A percentile compares a stretch with the other conserved stretches of the same genome.
These are phyloP conservation scores for Leishmania amazonensis DNA, from an alignment of 208 protist species.

Conservation along the genomic window DNA sequence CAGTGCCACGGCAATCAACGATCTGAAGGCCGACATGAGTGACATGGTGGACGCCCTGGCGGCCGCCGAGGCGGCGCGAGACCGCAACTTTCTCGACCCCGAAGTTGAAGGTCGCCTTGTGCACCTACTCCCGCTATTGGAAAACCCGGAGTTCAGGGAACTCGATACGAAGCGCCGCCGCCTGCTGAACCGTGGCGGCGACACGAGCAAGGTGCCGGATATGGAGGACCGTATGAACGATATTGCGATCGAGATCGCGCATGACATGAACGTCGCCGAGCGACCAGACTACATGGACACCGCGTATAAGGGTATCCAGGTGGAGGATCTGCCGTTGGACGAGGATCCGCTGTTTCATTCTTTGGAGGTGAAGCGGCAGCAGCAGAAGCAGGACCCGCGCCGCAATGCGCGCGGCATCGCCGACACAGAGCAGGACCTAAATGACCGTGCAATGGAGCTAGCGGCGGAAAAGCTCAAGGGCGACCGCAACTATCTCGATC, in stretches of 20 bases:
- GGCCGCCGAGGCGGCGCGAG: constrained; percentile 38
- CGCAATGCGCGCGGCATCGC: constrained; percentile 55
- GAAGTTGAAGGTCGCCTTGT: constrained; percentile 61
- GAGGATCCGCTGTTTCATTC: constrained; percentile 56
- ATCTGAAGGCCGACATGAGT: constrained; percentile 51
- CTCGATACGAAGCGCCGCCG: constrained; percentile 66
- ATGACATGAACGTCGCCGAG: constrained; percentile 66
- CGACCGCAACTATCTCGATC: constrained; percentile 70
- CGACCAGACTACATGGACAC: constrained; percentile 60
- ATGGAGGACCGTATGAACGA: constrained; percentile 78
- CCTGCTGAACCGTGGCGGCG: constrained; percentile 34
- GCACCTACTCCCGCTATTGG: constrained; percentile 52
- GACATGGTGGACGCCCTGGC: constrained; percentile 53
- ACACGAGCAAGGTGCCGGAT: constrained; percentile 41
- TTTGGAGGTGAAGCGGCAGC: constrained; percentile 64
- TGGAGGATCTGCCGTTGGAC: constrained; percentile 65
- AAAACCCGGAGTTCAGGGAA: constrained; percentile 57
- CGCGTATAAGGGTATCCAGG: constrained; percentile 59
- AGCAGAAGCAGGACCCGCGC: constrained; percentile 64
- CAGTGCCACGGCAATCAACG: constrained; percentile 53
- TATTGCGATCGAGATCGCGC: constrained; percentile 64
- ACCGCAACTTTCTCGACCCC: constrained; percentile 69
- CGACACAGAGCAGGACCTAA: constrained; percentile 59
- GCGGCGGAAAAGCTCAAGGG: constrained; percentile 44
- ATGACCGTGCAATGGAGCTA: constrained; percentile 64